Evolutionary conservation across 176 grass and related monocot genomes (phyloP).

Genomic region (Tuctoria greenei): DNA sequence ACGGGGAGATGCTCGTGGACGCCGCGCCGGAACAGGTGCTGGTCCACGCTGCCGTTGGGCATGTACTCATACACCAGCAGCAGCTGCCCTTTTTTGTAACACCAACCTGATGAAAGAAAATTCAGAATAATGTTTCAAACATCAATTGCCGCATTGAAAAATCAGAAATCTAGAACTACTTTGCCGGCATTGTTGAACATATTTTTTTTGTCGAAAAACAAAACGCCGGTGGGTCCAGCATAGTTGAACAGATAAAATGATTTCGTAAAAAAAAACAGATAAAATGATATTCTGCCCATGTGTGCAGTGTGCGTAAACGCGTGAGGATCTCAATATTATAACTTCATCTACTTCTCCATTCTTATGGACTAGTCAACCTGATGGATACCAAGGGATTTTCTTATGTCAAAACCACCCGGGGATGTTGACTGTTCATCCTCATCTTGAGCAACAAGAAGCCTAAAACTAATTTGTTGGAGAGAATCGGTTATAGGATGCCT

Average conservation of each 20-base stretch:
- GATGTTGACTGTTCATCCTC: background rate
- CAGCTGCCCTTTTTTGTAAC: conserved; percentile 49
- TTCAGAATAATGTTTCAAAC: background rate
- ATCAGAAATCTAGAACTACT: background rate
- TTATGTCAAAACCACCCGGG: background rate
- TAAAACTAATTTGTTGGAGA: background rate
- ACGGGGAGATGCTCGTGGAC: background rate
- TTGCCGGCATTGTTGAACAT: background rate
- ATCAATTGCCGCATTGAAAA: background rate
- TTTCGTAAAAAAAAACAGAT: too few relatives aligned
- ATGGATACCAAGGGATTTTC: background rate
- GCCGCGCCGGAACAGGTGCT: conserved; percentile 42
- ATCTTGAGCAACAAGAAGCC: background rate
- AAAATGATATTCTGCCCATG: background rate
- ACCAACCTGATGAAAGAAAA: conserved; percentile 41
- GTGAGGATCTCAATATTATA: conserved; percentile 17
- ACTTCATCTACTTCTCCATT: background rate
- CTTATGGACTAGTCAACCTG: background rate
- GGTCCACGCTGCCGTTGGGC: conserved; percentile 71
- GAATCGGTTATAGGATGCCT: background rate
- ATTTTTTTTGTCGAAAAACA: too few relatives aligned
- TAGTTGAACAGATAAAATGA: background rate
- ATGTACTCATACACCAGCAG: conserved; percentile 92
- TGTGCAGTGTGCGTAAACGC: conserved; percentile 13
- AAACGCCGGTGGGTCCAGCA: too few relatives aligned